Evolutionary conservation across 345 rosid species (phyloP), one percentile per base, ranked within the genome.

Genomic region (Eutrema japonicum): DNA sequence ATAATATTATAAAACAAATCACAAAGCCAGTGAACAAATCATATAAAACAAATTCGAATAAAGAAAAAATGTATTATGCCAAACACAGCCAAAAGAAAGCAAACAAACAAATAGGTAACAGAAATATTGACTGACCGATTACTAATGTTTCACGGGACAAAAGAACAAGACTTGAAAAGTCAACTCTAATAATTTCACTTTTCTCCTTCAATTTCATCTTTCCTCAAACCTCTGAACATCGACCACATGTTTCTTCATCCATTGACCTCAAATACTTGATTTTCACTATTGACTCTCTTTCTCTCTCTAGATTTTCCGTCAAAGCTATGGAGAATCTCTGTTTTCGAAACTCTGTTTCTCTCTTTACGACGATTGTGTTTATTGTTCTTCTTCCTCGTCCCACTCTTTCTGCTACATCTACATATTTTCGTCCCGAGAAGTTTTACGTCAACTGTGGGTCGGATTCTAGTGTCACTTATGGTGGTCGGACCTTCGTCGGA

Each of bases 361-460:
- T 66, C 2, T 51, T 57, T 22, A 1, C 51, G 37, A 67, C 8
- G 5, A 58, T 58, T 5, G 1, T 48, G 16, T 8, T 30, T 30
- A 9, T 4, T 42, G 8, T 50, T 65, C 77, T 76, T 41, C 60
- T 82, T 50, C 72, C 80, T 68, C 43, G 13, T 22, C 68, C 67
- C 43, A 52, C 36, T 2, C 38, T 77, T 29, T 66, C 64, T 26
- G 48, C 48, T 29, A 48, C 78, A 48, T 56, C 79, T 33, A 55
- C 22, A 16, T 80, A 82, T 59, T 49, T 78, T 64, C 81, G 11
- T 32, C 86, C 86, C 0, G 73, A 64, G 5, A 62, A 75, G 77
- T 83, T 72, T 66, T 85, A 82, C 85, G 37, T 86, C 79, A 85
- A 80, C 77, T 86, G 88, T 68, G 89, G 94, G 2, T 85, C 88